Evolutionary conservation across 2,329 filamentous ascomycete species (phyloP), one percentile per base, ranked within the genome.

Genomic region (Verticillium albo-atrum): DNA sequence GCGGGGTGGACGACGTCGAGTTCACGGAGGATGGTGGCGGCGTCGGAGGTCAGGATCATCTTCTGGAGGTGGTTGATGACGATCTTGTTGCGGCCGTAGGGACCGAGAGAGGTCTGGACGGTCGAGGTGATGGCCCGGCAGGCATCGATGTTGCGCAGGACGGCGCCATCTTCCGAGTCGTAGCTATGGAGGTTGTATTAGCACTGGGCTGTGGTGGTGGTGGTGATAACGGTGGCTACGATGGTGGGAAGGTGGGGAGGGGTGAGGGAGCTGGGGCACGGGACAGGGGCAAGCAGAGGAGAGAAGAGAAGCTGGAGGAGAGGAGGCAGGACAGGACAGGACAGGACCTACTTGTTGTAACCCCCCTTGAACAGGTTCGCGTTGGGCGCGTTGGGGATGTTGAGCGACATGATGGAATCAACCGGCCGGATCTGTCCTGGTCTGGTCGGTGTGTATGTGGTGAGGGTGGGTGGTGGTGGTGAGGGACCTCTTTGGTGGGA

Each of bases 31-130:
- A 99, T 99, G 51, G 95, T 98, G 66, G 95, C 95, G 65, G 95
- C 95, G 73, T 99, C 95, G 62, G 93, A 98, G 68, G 96, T 99
- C 65, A 99, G 83, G 69, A 97, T 96, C 95, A 99, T 97, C 84
- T 99, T 99, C 77, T 97, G 92, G 64, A 99, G 84, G 80, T 99
- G 96, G 83, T 99, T 99, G 83, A 99, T 98, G 80, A 99, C 92
- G 73, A 99, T 93, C 82, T 99, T 99, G 84, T 99, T 99, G 77
- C 95, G 91, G 71, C 95, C 95, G 78, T 97, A 97, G 62, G 95
- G 95, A 57, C 95, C 96, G 35, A 99, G 85, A 53, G 95, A 98
- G 60, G 95, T 98, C 82, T 97, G 92, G 55, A 99, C 95, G 57
- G 95, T 99, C 70, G 90, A 91, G 61, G 95, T 88, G 77, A 99